Base-by-base conservation (phyloP, 2,329 filamentous ascomycete genomes). In the Clonostachys rosea region DNA sequence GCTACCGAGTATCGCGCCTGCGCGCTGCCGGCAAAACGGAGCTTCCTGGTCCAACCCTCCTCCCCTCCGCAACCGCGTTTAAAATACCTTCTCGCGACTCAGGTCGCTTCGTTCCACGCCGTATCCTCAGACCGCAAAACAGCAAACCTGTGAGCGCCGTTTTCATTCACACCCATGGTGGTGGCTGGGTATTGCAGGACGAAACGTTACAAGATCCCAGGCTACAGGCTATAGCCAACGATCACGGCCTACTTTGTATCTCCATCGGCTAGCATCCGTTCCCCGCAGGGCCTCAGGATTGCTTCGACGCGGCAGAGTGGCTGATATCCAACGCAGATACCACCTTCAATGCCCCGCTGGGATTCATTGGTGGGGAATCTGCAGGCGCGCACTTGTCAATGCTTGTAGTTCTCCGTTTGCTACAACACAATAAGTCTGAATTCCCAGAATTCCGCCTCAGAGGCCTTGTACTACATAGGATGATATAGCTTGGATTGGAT, bases 221-320 rank as follows among this genome's bases (percentile, higher is more conserved):
- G 43, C 68, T 95, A 50, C 77, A 87, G 55, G 64, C 68, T 10
- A 75, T 78, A 17, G 89, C 79, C 16, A 82, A 78, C 68, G 79
- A 77, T 56, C 83, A 81, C 34, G 86, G 86, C 16, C 72, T 95
- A 42, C 71, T 74, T 2, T 74, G 79, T 9, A 84, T 94, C 49
- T 37, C 36, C 20, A 42, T 46, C 16, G 47, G 43, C 6, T 48
- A 48, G 42, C 14, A 48, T 18, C 43, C 43, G 5, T 41, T 44
- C 13, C 47, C 47, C 17, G 47, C 43, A 2, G 47, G 43, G 30
- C 39, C 34, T 6, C 37, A 48, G 39, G 47, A 48, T 40, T 48
- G 47, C 47, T 48, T 42, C 33, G 47, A 48, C 39, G 43, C 35
- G 16, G 47, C 39, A 11, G 46, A 48, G 35, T 48, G 46, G 46